Base-by-base conservation (phyloP, 164 flowering plant genomes). In the Cinnamomum micranthum region DNA sequence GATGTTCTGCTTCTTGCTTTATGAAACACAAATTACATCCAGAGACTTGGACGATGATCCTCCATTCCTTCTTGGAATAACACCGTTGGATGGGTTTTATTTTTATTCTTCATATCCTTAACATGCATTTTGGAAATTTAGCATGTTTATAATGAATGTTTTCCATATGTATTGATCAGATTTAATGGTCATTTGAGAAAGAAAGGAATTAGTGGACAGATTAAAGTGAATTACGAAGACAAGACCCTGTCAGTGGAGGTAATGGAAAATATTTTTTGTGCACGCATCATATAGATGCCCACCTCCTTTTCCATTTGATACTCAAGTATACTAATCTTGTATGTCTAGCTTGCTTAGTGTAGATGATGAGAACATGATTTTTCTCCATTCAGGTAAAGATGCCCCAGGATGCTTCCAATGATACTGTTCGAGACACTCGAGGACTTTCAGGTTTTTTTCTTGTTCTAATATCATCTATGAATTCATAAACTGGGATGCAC, bases 381-480 rank as follows among this genome's bases (percentile, higher is more conserved):
- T 68, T 35, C 33, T 5, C 23, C 27, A 14, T 50, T 63, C 75
- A 93, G 99, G 97, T 95, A 25, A 90, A 84, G 80, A 95, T 92
- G 99, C 98, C 98, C 14, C 99, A 93, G 76, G 99, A 95, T 86
- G 88, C 96, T 71, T 91, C 98, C 74, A 86, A 81, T 69, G 83
- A 79, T 63, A 73, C 79, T 79, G 95, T 95, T 74, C 94, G 89
- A 74, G 98, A 95, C 73, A 95, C 97, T 24, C 85, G 94, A 77
- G 97, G 98, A 66, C 98, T 95, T 75, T 95, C 99, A 88, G 98
- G 73, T 78, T 58, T 69, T 58, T 65, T 20, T 31, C 71, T 14
- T 65, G 50, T 62, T 51, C 33, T 64, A 24, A 19, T 60, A 23
- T 20, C n/a, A 15, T 11, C 22, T 35, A 28, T 24, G 19, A 19